These are phyloP conservation scores for Apiospora koreana DNA, from an alignment of 2,329 filamentous ascomycete species.

Conservation along the genomic window DNA sequence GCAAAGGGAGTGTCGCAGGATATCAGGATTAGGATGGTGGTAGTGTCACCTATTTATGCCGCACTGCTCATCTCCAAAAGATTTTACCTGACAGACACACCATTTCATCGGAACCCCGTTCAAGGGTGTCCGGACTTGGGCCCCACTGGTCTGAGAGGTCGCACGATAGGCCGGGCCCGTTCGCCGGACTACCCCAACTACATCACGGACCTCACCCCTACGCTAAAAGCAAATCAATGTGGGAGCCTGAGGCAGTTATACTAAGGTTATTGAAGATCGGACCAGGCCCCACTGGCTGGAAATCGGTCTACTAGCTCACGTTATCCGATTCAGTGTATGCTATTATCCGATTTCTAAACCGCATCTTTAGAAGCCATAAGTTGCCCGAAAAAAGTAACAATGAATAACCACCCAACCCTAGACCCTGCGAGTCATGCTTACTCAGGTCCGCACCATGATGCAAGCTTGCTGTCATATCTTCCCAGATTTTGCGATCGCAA, in stretches of 20 bases:
- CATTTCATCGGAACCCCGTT: constrained; percentile 15
- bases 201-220: neutral
- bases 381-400: too few species aligned
- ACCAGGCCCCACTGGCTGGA: too few species aligned
- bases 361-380: too few species aligned
- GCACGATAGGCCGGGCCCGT: neutral
- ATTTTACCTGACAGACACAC: neutral
- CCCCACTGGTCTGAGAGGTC: constrained; percentile 3
- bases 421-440: too few species aligned
- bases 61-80: neutral
- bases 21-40: neutral
- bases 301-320: neutral
- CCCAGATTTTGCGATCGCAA: too few species aligned
- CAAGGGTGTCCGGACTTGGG: constrained; percentile 13
- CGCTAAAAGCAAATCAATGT: neutral
- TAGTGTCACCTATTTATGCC: neutral
- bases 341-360: too few species aligned
- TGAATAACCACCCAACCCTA: too few species aligned
- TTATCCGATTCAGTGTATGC: too few species aligned
- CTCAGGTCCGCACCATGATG: too few species aligned
- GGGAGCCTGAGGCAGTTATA: too few species aligned
- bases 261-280: too few species aligned
- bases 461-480: too few species aligned
- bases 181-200: constrained; percentile 8
- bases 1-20: neutral